Conservation (phyloP, 331 rosid genomes). For the Erythrophleum ivorense region DNA sequence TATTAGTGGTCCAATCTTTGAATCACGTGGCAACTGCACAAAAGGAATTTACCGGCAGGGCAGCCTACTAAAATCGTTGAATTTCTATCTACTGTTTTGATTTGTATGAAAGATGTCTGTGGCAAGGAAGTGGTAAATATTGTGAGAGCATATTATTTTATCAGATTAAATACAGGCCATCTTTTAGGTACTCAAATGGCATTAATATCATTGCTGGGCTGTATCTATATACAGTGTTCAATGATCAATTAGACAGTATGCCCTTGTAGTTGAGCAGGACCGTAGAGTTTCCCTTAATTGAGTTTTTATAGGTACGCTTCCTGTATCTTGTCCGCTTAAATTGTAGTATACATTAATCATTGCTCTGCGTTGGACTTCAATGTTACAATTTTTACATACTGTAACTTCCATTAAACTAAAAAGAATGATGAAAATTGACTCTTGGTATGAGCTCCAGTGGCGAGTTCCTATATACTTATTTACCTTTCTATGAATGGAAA, state of each 20-base stretch:
- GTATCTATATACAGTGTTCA: conserved; percentile 11
- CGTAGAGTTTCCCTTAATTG: conserved; percentile 5
- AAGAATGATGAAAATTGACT: neutral
- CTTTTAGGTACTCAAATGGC: neutral
- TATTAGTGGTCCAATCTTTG: conserved; percentile 38
- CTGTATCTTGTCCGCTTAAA: conserved; percentile 20
- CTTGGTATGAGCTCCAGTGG: neutral
- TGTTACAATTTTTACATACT: neutral
- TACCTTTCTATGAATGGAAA: conserved; percentile 31
- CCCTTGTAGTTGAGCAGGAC: neutral
- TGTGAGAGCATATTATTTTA: neutral
- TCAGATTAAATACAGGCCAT: neutral
- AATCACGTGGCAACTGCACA: conserved; percentile 42
- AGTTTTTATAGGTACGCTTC: conserved; percentile 26
- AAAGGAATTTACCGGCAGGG: conserved; percentile 30
- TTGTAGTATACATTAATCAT: neutral
- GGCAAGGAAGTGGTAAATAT: conserved; percentile 14
- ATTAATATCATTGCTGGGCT: neutral
- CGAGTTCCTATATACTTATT: conserved; percentile 39
- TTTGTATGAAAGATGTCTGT: neutral
- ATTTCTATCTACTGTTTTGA: neutral
- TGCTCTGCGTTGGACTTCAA: neutral
- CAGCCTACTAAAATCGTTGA: neutral
- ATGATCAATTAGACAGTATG: neutral
- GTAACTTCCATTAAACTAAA: neutral